These are phyloP conservation scores for Chlamydomonas sphaeroides DNA, from an alignment of 139 green algal species.

Conservation along the genomic window DNA sequence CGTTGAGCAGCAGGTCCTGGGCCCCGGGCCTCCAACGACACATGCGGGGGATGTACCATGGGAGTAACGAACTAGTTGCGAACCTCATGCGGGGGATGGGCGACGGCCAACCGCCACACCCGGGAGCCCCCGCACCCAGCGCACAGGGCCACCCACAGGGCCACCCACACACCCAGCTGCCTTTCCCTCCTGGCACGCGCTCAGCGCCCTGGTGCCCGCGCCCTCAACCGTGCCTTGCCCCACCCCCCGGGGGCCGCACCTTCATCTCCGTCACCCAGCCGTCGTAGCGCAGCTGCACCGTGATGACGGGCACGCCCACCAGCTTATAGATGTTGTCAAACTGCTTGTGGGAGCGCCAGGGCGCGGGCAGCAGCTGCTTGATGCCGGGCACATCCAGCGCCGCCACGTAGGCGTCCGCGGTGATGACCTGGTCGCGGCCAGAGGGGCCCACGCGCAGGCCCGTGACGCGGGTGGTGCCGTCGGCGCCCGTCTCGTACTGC, in stretches of 20 bases:
- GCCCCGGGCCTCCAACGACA: no score
- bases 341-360: slow-evolving; percentile 69
- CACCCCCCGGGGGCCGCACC: slow-evolving; percentile 7
- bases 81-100: no score
- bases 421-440: slow-evolving; percentile 67
- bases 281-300: slow-evolving; percentile 96
- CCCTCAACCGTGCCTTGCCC: neutral
- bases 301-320: slow-evolving; percentile 95
- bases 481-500: slow-evolving; percentile 74
- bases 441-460: slow-evolving; percentile 77
- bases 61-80: no score
- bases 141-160: no score
- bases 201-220: no score
- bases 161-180: no score
- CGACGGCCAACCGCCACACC: no score
- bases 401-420: slow-evolving; percentile 92
- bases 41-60: no score
- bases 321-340: slow-evolving; percentile 94
- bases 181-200: no score
- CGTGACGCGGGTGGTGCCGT: slow-evolving; percentile 77
- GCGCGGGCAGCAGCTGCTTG: slow-evolving; percentile 86
- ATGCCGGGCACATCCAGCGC: slow-evolving; percentile 94
- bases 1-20: no score
- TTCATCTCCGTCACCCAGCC: slow-evolving; percentile 97
- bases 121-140: no score